Evolutionary conservation across 2,329 filamentous ascomycete genomes (phyloP), one percentile per base, ranked within the genome.

Genomic region (Epichloe elymi): DNA sequence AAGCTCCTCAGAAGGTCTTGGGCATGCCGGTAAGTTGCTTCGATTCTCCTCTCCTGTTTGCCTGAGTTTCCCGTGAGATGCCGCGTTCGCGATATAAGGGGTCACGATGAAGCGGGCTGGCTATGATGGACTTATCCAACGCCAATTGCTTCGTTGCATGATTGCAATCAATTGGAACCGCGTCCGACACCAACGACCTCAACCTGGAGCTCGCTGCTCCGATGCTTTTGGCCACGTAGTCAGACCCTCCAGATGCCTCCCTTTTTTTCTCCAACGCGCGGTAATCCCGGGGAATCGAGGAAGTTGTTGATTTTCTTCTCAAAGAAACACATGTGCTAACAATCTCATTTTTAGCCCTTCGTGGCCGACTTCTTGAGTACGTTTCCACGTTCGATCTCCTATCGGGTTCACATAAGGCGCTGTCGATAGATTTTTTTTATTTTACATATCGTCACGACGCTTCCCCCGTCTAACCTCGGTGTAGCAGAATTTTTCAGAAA

Each of bases 311-410:
- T 40, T 48, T 40, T 35, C 40, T 17, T 35, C 2, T 39, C 7
- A 33, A 17, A 12, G 50, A 48, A 50, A 47, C 3, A 12, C 46
- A 53, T 42, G 7, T 52, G 62, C 69, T 74, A 66, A 73, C 64
- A 49, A 55, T 49, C 56, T 58, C 51, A 55, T 40, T 52, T 55
- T 59, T 67, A 94, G 85, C 87, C 88, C 73, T 97, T 97, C 82
- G 69, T 96, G 71, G 88, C 94, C 70, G 91, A 97, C 80, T 97
- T 97, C 83, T 72, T 97, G 83, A 97, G 89, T 95, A 95, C 69
- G 90, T 93, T 57, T 44, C 50, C 47, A 50, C 50, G 14, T 33
- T 26, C 39, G 30, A 39, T 17, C 35, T 30, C 15, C 7, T 3
- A 17, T 41, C 17, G 35, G 19, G 23, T n/a, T 35, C 11, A 37